Percentiles rank a stretch among this genome's conserved stretches.
phyloP scores from a whole-genome alignment of 805 yeast genomes.

The Debaryomyces tyrocola region DNA sequence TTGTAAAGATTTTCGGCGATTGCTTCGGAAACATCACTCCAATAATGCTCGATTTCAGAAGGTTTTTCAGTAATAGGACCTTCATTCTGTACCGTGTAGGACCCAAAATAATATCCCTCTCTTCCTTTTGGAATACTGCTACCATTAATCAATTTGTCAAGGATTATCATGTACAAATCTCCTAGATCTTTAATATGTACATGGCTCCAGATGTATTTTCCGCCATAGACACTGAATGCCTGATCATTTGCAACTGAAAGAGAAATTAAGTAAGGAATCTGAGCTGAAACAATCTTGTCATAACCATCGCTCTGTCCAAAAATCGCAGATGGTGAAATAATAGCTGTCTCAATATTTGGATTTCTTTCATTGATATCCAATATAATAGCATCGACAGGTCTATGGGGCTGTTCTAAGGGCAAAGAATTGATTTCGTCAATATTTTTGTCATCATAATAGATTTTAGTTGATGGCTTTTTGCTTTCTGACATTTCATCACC shows the following conservation, averaged over 20 bases:
- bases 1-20: slow-evolving; percentile 18
- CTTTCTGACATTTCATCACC: slow-evolving; percentile 16
- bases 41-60: slow-evolving; percentile 20
- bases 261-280: slow-evolving; percentile 26
- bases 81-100: slow-evolving; percentile 13
- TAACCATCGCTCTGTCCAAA: slow-evolving; percentile 33
- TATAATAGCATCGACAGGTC: slow-evolving; percentile 30
- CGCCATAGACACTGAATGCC: slow-evolving; percentile 27
- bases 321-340: slow-evolving; percentile 34
- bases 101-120: slow-evolving; percentile 37
- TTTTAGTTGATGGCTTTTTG: slow-evolving; percentile 15
- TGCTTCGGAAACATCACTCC: slow-evolving; percentile 25
- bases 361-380: slow-evolving; percentile 27
- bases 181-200: slow-evolving; percentile 37
- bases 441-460: slow-evolving; percentile 21
- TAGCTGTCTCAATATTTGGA: slow-evolving; percentile 26
- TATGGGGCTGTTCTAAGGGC: slow-evolving; percentile 27
- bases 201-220: slow-evolving; percentile 34
- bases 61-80: slow-evolving; percentile 9
- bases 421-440: slow-evolving; percentile 26
- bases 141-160: slow-evolving; percentile 19
- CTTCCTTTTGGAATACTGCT: slow-evolving; percentile 24
- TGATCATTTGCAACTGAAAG: slow-evolving; percentile 15
- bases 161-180: slow-evolving; percentile 22
- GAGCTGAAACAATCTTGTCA: slow-evolving; percentile 25